These are phyloP conservation scores for Rossbeevera mucosa DNA, from an alignment of 768 basidiomycete species.

Conservation along the genomic window DNA sequence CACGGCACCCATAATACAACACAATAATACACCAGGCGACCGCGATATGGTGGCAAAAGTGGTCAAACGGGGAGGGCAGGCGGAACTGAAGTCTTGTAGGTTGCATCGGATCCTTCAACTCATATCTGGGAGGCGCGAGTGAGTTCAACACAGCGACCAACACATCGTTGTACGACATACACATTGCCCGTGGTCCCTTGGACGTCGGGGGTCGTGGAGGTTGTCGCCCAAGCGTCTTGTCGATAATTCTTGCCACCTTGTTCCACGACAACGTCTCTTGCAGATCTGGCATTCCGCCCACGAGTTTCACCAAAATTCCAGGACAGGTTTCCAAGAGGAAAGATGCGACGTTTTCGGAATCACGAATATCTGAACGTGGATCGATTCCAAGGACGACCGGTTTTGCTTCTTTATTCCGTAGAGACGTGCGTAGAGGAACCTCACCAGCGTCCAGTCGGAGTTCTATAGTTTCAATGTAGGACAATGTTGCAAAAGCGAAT, in stretches of 20 bases:
- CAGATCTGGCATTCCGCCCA: constrained; percentile 5
- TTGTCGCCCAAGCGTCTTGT: constrained; percentile 12
- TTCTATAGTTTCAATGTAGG: constrained; percentile 13
- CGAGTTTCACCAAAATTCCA: constrained; percentile 6
- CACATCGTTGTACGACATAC: constrained; percentile 4
- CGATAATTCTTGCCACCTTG: constrained; percentile 16
- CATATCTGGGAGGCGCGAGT: constrained; percentile 4
- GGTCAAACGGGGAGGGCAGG: not conserved
- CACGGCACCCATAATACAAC: not conserved
- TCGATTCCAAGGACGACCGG: constrained; percentile 9
- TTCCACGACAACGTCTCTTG: constrained; percentile 19
- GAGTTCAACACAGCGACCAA: not conserved
- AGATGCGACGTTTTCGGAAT: constrained; percentile 11
- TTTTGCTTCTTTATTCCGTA: constrained; percentile 3
- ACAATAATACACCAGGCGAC: not conserved
- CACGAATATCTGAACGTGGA: constrained; percentile 16
- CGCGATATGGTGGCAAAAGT: not conserved
- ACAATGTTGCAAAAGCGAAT: constrained; percentile 11
- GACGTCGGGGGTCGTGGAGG: constrained; percentile 4
- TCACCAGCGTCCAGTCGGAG: constrained; percentile 19
- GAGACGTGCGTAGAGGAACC: constrained; percentile 2
- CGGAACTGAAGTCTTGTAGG: not conserved
- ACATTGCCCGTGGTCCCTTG: constrained; percentile 13
- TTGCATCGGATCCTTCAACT: not conserved
- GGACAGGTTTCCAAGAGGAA: constrained; percentile 16